Percentiles rank a stretch among this genome's conserved stretches.
These are phyloP conservation scores for Ambrosia artemisiifolia DNA, from an alignment of 129 eudicot species.

Conservation along the genomic window DNA sequence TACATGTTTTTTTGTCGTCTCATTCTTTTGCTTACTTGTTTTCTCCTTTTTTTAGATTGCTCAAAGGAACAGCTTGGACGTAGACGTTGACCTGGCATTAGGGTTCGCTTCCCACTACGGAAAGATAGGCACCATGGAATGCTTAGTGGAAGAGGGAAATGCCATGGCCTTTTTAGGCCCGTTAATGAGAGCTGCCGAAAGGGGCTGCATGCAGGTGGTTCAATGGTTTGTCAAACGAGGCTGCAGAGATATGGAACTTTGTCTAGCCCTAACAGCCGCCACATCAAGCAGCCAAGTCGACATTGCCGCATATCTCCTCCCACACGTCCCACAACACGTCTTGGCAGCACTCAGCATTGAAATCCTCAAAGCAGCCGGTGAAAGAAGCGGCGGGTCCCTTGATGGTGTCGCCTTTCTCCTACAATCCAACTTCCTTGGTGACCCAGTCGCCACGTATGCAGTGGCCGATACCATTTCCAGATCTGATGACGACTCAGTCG, in stretches of 20 bases:
- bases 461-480: constrained; percentile 82
- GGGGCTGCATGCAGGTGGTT: constrained; percentile 88
- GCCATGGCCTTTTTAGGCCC: constrained; percentile 96
- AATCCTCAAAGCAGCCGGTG: constrained; percentile 97
- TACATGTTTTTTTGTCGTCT: neutral
- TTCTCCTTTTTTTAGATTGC: constrained; percentile 57
- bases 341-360: constrained; percentile 91
- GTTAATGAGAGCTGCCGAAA: constrained; percentile 87
- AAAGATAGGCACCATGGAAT: constrained; percentile 90
- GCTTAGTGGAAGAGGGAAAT: constrained; percentile 93
- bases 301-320: constrained; percentile 86
- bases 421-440: constrained; percentile 71
- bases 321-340: constrained; percentile 89
- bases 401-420: constrained; percentile 90
- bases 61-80: constrained; percentile 92
- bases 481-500: constrained; percentile 74
- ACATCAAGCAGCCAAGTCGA: constrained; percentile 90
- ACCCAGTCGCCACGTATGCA: constrained; percentile 76
- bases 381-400: constrained; percentile 87
- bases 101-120: constrained; percentile 97
- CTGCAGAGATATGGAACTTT: constrained; percentile 97
- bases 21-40: constrained; percentile 5
- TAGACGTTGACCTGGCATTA: constrained; percentile 92
- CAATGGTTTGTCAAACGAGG: constrained; percentile 92
- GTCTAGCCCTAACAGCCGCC: constrained; percentile 99